Evolutionary conservation across 768 basidiomycete species (phyloP).

Genomic region (Solioccasus polychromus): DNA sequence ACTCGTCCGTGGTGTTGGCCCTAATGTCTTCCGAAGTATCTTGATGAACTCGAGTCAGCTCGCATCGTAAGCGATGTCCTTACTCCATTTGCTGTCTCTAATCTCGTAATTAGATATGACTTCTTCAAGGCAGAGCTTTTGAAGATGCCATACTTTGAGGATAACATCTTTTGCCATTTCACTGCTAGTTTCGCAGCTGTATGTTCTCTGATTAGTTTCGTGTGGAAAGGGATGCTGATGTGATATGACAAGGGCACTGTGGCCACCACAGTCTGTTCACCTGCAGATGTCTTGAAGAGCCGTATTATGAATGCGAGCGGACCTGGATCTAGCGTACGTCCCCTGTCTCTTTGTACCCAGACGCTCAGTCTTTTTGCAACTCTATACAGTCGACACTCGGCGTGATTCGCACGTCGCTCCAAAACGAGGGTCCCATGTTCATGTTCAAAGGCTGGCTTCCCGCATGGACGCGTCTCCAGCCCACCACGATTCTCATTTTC

Average conservation of each 20-base stretch:
- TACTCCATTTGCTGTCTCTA: neutral
- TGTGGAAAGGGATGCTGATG: neutral
- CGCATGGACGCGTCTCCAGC: conserved; percentile 82
- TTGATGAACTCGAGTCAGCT: conserved; percentile 93
- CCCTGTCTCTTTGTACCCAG: neutral
- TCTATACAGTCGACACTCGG: conserved; percentile 59
- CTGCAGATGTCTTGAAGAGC: conserved; percentile 85
- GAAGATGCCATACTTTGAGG: conserved; percentile 67
- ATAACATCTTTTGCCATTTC: conserved; percentile 83
- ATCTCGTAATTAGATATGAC: conserved; percentile 59
- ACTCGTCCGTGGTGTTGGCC: conserved; percentile 71
- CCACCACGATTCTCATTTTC: conserved; percentile 87
- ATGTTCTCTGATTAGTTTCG: conserved; percentile 20
- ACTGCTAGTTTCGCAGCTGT: conserved; percentile 86
- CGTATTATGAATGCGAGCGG: conserved; percentile 90
- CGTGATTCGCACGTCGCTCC: conserved; percentile 66
- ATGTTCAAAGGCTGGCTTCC: conserved; percentile 94
- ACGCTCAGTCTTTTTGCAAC: too few species aligned
- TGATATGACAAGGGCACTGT: conserved; percentile 67
- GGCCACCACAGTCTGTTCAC: conserved; percentile 86
- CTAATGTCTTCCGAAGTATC: conserved; percentile 82
- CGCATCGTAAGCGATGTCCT: conserved; percentile 60
- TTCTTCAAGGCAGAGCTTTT: conserved; percentile 86
- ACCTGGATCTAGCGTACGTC: conserved; percentile 67
- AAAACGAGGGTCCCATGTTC: conserved; percentile 79